phyloP scores from a whole-genome alignment of 129 eudicot species.

The Rutidosis leptorrhynchoides region DNA sequence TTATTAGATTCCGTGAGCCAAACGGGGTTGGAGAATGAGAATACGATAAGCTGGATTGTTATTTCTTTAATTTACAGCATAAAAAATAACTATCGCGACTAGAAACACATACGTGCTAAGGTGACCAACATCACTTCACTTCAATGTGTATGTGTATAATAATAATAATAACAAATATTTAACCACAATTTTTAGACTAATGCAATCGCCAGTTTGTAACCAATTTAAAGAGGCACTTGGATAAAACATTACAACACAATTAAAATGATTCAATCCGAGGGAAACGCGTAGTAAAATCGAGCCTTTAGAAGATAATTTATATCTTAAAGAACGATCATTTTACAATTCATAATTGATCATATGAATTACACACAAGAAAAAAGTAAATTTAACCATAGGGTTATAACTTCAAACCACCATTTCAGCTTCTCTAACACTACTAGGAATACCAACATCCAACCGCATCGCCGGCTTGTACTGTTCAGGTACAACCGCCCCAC shows the following conservation, averaged over 20 bases:
- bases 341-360: not conserved
- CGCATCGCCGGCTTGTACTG: slow-evolving; percentile 89
- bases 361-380: not conserved
- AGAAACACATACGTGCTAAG: no score
- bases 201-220: no score
- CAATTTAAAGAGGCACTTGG: no score
- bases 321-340: not conserved
- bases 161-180: no score
- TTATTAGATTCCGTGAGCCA: no score
- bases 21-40: no score
- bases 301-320: not conserved
- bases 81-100: no score
- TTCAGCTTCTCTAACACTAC: slow-evolving; percentile 75
- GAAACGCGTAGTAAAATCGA: not conserved
- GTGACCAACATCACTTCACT: no score
- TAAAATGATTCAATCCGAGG: not conserved
- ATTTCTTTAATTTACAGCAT: no score
- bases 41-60: no score
- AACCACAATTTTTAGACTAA: no score
- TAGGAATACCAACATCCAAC: slow-evolving; percentile 89
- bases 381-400: not conserved
- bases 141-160: no score
- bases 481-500: slow-evolving; percentile 87
- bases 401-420: slow-evolving; percentile 60
- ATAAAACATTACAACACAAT: not conserved